These are phyloP conservation scores for Backusella sp. DNA, from an alignment of 192 early-diverging fungal species.

Conservation along the genomic window DNA sequence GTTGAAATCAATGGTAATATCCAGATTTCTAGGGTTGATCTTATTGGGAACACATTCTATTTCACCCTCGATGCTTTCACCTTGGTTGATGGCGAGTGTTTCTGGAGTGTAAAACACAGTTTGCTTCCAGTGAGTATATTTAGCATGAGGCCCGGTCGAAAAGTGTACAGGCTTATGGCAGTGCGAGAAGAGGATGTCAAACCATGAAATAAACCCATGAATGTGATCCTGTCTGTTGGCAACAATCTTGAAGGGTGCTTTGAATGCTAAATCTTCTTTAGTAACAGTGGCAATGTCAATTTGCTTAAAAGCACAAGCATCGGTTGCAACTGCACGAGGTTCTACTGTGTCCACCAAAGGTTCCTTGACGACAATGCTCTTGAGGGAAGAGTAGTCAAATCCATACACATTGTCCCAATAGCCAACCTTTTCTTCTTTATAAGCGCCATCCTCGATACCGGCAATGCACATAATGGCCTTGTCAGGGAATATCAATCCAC, in stretches of 20 bases:
- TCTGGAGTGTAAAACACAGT: slow-evolving; percentile 94
- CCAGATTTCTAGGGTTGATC: slow-evolving; percentile 90
- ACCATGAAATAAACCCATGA: slow-evolving; percentile 94
- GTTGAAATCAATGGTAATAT: slow-evolving; percentile 78
- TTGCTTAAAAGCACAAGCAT: slow-evolving; percentile 66
- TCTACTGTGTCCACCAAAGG: slow-evolving; percentile 97
- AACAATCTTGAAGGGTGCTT: slow-evolving; percentile 76
- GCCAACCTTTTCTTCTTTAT: slow-evolving; percentile 43
- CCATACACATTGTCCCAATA: slow-evolving; percentile 94
- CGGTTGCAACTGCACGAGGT: slow-evolving; percentile 78
- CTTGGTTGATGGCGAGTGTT: slow-evolving; percentile 67
- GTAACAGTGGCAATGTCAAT: slow-evolving; percentile 84
- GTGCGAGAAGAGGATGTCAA: slow-evolving; percentile 93
- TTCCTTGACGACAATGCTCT: slow-evolving; percentile 80
- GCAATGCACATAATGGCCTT: slow-evolving; percentile 85
- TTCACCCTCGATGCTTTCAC: slow-evolving; percentile 64
- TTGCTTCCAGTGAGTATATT: slow-evolving; percentile 99
- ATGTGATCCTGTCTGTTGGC: slow-evolving; percentile 82
- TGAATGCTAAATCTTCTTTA: slow-evolving; percentile 85
- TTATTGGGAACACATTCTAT: slow-evolving; percentile 63
- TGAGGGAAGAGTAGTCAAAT: slow-evolving; percentile 97
- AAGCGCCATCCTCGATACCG: slow-evolving; percentile 93
- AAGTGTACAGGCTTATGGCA: slow-evolving; percentile 85
- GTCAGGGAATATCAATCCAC: slow-evolving; percentile 89
- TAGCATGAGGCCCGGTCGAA: slow-evolving; percentile 78